phyloP scores from a whole-genome alignment of 1,284 basidiomycete genomes.

The Nidula niveotomentosa region DNA sequence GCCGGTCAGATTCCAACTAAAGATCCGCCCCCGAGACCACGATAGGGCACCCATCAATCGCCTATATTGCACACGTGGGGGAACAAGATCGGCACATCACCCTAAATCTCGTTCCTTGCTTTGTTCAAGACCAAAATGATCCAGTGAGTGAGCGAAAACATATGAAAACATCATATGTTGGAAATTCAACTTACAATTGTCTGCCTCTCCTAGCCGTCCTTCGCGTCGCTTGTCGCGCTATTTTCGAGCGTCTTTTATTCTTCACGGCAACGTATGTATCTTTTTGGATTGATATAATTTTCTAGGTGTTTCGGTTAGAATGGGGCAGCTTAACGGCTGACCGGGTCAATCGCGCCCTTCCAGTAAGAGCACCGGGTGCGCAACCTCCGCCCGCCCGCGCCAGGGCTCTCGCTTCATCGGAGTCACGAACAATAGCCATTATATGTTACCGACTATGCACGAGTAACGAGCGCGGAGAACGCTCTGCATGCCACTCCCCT shows the following conservation, averaged over 20 bases:
- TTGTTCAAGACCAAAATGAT: too few species aligned
- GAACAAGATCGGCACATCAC: slow-evolving; percentile 20
- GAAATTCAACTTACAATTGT: neutral
- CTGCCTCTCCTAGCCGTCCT: too few species aligned
- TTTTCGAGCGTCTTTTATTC: too few species aligned
- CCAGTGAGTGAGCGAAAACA: too few species aligned
- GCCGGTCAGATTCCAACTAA: neutral
- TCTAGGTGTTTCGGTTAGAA: neutral
- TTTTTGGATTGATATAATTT: neutral
- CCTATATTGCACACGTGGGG: slow-evolving; percentile 17
- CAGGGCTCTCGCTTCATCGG: neutral
- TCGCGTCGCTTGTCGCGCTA: too few species aligned
- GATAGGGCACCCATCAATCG: neutral
- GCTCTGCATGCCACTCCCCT: neutral
- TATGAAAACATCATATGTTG: neutral
- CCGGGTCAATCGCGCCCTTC: neutral
- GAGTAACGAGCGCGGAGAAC: too few species aligned
- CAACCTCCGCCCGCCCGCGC: too few species aligned
- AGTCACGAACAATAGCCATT: neutral
- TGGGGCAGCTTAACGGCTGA: too few species aligned
- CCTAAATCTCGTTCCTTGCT: slow-evolving; percentile 5
- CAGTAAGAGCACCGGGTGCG: too few species aligned
- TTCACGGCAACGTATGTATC: too few species aligned
- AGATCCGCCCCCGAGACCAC: neutral
- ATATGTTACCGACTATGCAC: neutral